Conservation (phyloP, 2,329 filamentous ascomycete species). For the Monilinia fructigena region DNA sequence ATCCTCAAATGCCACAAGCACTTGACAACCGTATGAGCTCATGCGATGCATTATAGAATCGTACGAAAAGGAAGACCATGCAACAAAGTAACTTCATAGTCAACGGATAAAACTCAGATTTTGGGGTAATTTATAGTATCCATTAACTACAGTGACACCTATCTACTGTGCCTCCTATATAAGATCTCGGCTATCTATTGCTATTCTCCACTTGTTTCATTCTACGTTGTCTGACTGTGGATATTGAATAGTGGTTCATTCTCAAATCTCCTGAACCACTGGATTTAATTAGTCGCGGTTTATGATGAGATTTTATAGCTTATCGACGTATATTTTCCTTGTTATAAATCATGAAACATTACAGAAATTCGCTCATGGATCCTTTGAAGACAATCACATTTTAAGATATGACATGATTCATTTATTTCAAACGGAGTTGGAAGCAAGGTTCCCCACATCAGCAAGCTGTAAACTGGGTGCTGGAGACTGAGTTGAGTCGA, state of each 20-base stretch:
- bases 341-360: not conserved
- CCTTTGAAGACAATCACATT: not conserved
- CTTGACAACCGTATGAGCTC: not conserved
- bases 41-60: not conserved
- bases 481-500: conserved; percentile 25
- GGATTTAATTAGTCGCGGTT: not conserved
- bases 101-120: not conserved
- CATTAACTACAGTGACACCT: too few species aligned
- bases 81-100: not conserved
- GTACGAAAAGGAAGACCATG: not conserved
- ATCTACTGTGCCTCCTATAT: not conserved
- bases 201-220: not conserved
- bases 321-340: not conserved
- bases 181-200: not conserved
- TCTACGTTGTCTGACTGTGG: too few species aligned
- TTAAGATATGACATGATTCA: not conserved
- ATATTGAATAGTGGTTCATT: not conserved
- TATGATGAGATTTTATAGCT: not conserved
- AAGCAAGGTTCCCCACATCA: conserved; percentile 19
- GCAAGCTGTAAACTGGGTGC: conserved; percentile 20
- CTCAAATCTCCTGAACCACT: not conserved
- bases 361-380: too few species aligned
- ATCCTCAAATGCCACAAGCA: too few species aligned
- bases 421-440: conserved; percentile 14
- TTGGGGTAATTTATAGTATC: not conserved